A percentile compares a stretch with the other conserved stretches of the same genome.
phyloP scores from a whole-genome alignment of 208 protist species.

The Willaertia magna region DNA sequence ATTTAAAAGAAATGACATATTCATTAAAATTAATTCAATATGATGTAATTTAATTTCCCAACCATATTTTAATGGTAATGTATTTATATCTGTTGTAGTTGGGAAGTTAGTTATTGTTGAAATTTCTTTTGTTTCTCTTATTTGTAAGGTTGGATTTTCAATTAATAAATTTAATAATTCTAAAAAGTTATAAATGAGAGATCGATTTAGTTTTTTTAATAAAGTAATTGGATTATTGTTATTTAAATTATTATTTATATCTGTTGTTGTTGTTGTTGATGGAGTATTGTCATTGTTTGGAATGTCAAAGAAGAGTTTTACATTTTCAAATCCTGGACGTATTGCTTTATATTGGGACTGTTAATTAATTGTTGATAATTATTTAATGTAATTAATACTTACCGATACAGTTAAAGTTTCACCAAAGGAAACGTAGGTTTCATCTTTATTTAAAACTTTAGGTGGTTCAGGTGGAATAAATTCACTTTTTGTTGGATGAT shows the following conservation, averaged over 20 bases:
- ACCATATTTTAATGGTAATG: not conserved
- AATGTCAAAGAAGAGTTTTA: not conserved
- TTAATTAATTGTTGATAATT: not conserved
- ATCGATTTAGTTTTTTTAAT: conserved; percentile 36
- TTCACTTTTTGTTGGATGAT: not conserved
- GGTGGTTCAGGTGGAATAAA: not conserved
- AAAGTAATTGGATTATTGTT: conserved; percentile 29
- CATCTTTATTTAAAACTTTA: not conserved
- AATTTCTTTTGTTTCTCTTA: not conserved
- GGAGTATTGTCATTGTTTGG: not conserved
- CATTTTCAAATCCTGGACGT: not conserved
- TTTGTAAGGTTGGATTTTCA: conserved; percentile 24
- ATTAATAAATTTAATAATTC: conserved; percentile 32
- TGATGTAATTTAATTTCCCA: conserved; percentile 28
- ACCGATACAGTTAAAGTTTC: not conserved
- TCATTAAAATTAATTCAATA: conserved; percentile 32
- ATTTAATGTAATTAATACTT: not conserved
- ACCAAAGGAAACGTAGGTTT: not conserved
- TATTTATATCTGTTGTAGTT: not conserved
- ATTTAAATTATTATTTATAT: not conserved
- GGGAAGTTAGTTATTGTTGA: not conserved
- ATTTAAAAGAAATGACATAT: conserved; percentile 35
- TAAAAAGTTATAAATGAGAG: conserved; percentile 34
- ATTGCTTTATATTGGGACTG: not conserved
- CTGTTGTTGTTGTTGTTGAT: not conserved